Evolutionary conservation across 331 rosid species (phyloP), one percentile per base, ranked within the genome.

Genomic region (Malus hybrid): DNA sequence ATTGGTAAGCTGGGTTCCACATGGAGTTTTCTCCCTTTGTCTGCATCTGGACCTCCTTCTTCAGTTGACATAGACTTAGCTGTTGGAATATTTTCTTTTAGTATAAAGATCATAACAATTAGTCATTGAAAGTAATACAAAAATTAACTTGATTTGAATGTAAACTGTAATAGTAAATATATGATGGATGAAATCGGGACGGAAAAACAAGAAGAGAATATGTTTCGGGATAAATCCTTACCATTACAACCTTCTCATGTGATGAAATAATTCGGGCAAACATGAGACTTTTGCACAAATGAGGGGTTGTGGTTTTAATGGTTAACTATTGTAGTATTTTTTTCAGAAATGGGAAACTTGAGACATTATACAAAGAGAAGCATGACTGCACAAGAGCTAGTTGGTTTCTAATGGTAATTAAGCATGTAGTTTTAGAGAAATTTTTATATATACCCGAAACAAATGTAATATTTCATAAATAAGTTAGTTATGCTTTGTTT

Each of bases 1-100:
- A 95, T 86, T 3, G 99, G 99, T 78, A 89, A 80, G 69, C 97
- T 92, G 34, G 97, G 92, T 63, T 90, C 97, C 2, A 88, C 76
- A 71, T 85, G 88, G 76, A 92, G 84, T 80, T 79, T 90, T 57
- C 39, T 57, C 55, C 8, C 76, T 57, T 34, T 29, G 22, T 22
- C 56, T 20, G 12, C 54, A 55, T 71, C 20, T 20, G 13, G 28
- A 72, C 12, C 34, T 12, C 60, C 75, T 71, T 20, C 75, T 12
- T 65, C 69, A 65, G 34, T 32, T 71, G 66, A 34, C 9, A 7
- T 22, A 13, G 27, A 20, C 42, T 57, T 50, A 22, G 36, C 27
- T 22, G 15, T 20, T 71, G 36, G 32, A 20, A 36, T 60, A 15
- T 16, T 33, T 50, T 20, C 67, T 54, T 31, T 34, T 71, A 60